phyloP scores from a whole-genome alignment of 2,329 filamentous ascomycete species.

The Colletotrichum sp. region DNA sequence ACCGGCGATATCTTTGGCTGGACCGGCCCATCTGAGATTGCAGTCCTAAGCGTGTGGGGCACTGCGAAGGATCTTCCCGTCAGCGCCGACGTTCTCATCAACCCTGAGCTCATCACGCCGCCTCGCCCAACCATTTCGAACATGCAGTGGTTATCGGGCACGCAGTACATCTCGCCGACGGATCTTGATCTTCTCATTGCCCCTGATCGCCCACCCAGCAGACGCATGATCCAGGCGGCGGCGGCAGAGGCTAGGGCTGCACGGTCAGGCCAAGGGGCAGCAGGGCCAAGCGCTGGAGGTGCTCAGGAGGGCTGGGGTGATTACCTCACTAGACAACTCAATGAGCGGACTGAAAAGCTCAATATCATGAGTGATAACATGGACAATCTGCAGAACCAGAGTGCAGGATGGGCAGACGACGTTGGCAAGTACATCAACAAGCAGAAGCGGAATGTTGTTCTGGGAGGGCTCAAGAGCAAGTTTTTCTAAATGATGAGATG shows the following conservation, averaged over 20 bases:
- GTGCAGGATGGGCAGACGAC: conserved; percentile 83
- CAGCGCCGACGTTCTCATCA: conserved; percentile 76
- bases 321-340: conserved; percentile 85
- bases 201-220: conserved; percentile 84
- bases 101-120: conserved; percentile 74
- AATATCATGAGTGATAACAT: conserved; percentile 83
- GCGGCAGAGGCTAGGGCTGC: conserved; percentile 73
- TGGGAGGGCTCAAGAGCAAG: conserved; percentile 71
- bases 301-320: conserved; percentile 71
- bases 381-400: conserved; percentile 81
- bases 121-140: conserved; percentile 92
- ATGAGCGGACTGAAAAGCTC: conserved; percentile 88
- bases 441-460: conserved; percentile 85
- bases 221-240: conserved; percentile 83
- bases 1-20: conserved; percentile 87
- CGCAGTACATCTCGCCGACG: conserved; percentile 83
- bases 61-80: conserved; percentile 67
- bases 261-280: conserved; percentile 34
- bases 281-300: conserved; percentile 23
- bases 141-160: conserved; percentile 95
- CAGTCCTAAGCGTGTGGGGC: conserved; percentile 85
- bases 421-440: conserved; percentile 84
- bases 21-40: conserved; percentile 86
- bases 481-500: conserved; percentile 39
- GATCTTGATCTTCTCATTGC: conserved; percentile 93